Base-by-base conservation (phyloP, 257 asterid genomes). In the Gynochthodes officinalis region DNA sequence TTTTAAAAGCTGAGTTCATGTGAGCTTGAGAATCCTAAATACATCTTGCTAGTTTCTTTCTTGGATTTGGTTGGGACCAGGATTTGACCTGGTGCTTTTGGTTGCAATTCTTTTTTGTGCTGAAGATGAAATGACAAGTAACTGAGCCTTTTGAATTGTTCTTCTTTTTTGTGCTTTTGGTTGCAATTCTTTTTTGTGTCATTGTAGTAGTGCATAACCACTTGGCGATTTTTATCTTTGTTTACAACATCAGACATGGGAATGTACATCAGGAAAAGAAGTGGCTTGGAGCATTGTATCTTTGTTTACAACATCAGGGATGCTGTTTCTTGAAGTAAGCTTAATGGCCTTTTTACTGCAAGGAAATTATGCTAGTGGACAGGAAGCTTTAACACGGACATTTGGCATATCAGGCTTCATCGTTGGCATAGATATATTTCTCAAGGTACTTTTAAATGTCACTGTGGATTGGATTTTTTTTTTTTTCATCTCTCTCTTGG, bases 251-350 rank as follows among this genome's bases (percentile, higher is more conserved):
- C n/a, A 82, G 86, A 82, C 76, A 4, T 82, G 86, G 86, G 86
- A 82, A 71, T 82, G 86, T 60, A 55, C 77, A 19, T 42, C 80
- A 39, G 86, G 76, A 42, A 82, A 82, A 72, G 81, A 77, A 25
- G 70, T 82, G 13, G 67, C 72, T 18, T 82, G 84, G 86, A 82
- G 74, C 69, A 57, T 79, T 28, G 46, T 82, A 65, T 79, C 86
- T 58, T 79, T 82, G 82, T 67, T 79, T 66, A 79, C 86, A 39
- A 77, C 78, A 40, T 76, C 84, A 55, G 84, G 86, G 64, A 79
- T 82, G 84, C 65, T 82, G 49, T 82, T 82, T 79, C 86, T 82
- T 68, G 86, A 82, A 79, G 86, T 82, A 70, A 82, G 86, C 76
- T 82, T 82, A 62, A 77, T 82, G 77, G 84, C 86, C 54, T 82